Percentiles rank a stretch among this genome's conserved stretches.
Conservation (phyloP, 1,284 basidiomycete genomes). For the Cutaneotrichosporon sp. region DNA sequence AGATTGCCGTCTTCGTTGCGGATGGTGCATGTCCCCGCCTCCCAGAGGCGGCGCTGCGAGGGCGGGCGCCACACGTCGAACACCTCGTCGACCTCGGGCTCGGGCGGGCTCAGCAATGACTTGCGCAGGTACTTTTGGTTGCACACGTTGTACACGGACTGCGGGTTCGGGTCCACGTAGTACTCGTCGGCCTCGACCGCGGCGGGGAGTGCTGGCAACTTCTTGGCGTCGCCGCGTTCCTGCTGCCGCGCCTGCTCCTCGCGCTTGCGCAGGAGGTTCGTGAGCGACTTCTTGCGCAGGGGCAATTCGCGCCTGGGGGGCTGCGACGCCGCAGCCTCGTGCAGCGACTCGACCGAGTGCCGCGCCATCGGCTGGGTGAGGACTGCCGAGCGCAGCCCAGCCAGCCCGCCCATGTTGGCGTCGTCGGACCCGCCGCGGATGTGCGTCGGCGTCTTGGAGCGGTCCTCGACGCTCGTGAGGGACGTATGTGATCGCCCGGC, state of each 20-base stretch:
- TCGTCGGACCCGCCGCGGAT: not conserved
- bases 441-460: not conserved
- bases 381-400: not conserved
- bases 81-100: conserved; percentile 25
- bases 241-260: conserved; percentile 3
- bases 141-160: conserved; percentile 4
- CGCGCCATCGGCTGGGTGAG: conserved; percentile 7
- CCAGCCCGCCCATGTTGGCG: not conserved
- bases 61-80: conserved; percentile 40
- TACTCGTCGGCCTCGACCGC: not conserved
- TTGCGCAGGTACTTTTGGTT: conserved; percentile 7
- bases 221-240: not conserved
- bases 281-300: conserved; percentile 9
- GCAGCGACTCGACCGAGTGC: conserved; percentile 5
- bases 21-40: conserved; percentile 45
- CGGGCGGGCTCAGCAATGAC: conserved; percentile 11
- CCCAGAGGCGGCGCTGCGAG: conserved; percentile 34
- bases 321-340: not conserved
- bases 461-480: not conserved
- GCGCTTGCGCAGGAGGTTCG: conserved; percentile 7
- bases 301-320: not conserved
- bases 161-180: not conserved
- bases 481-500: conserved; percentile 2
- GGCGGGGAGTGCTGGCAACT: not conserved
- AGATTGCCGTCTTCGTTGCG: conserved; percentile 41